These are phyloP conservation scores for Trichoderma sp. DNA, from an alignment of 2,329 filamentous ascomycete genomes.

Conservation along the genomic window DNA sequence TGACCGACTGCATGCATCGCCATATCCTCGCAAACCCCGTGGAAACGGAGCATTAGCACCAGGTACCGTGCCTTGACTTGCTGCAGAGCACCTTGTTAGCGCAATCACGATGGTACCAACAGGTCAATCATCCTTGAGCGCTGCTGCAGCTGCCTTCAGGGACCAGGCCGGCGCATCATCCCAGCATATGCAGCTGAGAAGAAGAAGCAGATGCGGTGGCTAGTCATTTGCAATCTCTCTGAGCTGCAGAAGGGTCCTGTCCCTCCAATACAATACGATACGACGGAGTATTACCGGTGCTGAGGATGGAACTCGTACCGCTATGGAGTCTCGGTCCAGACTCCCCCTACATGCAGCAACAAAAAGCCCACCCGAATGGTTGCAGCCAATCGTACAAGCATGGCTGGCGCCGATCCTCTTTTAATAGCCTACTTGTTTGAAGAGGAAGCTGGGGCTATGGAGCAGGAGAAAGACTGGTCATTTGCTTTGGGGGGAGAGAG, in stretches of 20 bases:
- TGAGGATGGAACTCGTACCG: neutral
- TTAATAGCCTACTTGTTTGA: constrained; percentile 20
- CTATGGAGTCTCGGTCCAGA: constrained; percentile 16
- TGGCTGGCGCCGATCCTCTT: constrained; percentile 25
- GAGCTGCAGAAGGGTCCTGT: constrained; percentile 3
- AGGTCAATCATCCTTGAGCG: neutral
- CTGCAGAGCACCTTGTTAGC: constrained; percentile 14
- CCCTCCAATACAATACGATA: constrained; percentile 1
- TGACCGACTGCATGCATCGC: neutral
- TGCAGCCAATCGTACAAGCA: constrained; percentile 22
- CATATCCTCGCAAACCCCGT: neutral
- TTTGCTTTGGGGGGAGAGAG: neutral
- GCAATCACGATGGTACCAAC: neutral
- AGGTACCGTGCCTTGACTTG: constrained; percentile 11
- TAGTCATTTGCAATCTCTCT: constrained; percentile 10
- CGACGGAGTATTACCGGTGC: constrained; percentile 1
- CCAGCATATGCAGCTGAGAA: constrained; percentile 10
- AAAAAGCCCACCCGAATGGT: constrained; percentile 1
- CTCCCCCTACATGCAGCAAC: neutral
- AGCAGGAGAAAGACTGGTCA: constrained; percentile 4
- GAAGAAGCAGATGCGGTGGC: neutral
- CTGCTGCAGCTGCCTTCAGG: neutral
- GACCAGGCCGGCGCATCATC: neutral
- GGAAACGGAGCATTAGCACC: neutral
- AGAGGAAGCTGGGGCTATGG: constrained; percentile 18